Conservation (phyloP, 2,329 filamentous ascomycete genomes). For the Claviceps paspali region DNA sequence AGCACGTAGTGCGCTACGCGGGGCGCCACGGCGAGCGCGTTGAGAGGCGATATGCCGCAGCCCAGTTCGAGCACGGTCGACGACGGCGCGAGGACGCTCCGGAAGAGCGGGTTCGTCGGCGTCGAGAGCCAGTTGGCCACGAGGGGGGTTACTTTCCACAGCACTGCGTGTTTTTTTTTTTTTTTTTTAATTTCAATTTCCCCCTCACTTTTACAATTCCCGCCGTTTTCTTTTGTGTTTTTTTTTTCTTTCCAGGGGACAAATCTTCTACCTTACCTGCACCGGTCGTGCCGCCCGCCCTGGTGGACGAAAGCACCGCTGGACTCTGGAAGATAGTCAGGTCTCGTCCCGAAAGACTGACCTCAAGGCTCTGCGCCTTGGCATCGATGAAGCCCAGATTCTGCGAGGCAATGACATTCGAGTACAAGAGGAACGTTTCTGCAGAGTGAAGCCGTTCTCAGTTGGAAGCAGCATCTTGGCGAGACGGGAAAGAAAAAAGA, state of each 20-base stretch:
- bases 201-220: too few relatives aligned
- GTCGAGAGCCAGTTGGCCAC: slow-evolving; percentile 68
- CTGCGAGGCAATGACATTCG: slow-evolving; percentile 54
- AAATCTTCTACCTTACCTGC: too few relatives aligned
- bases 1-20: slow-evolving; percentile 53
- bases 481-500: too few relatives aligned
- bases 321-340: slow-evolving; percentile 74
- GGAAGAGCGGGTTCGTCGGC: slow-evolving; percentile 46
- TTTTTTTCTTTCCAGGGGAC: too few relatives aligned
- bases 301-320: slow-evolving; percentile 59
- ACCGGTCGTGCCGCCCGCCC: slow-evolving; percentile 44
- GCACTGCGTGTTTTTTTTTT: slow-evolving; percentile 32
- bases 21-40: slow-evolving; percentile 53
- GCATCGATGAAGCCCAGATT: slow-evolving; percentile 78
- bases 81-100: slow-evolving; percentile 30
- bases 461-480: too few relatives aligned
- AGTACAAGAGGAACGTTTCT: slow-evolving; percentile 86
- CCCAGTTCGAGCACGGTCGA: slow-evolving; percentile 68
- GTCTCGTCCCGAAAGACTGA: slow-evolving; percentile 54
- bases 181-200: not conserved
- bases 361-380: slow-evolving; percentile 45
- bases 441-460: not conserved
- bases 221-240: too few relatives aligned
- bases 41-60: slow-evolving; percentile 70
- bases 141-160: slow-evolving; percentile 82